phyloP scores from a whole-genome alignment of 164 flowering plant genomes.

The Vitis rotundifolia region DNA sequence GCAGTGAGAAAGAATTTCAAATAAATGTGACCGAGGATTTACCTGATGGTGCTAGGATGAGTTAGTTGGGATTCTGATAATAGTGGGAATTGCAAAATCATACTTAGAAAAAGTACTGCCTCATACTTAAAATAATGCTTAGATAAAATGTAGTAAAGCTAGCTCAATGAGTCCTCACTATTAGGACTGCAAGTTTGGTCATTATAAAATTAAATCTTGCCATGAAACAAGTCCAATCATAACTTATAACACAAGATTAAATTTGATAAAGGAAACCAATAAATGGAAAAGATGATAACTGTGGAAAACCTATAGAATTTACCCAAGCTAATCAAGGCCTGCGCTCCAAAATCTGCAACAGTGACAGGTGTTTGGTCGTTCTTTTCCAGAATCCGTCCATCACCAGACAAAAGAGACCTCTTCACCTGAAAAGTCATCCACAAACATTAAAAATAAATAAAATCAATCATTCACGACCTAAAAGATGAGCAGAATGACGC shows the following conservation, averaged over 20 bases:
- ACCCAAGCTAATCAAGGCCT: constrained; percentile 90
- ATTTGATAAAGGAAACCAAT: not conserved
- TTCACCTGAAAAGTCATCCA: constrained; percentile 48
- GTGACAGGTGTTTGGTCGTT: constrained; percentile 85
- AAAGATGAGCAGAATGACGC: not conserved
- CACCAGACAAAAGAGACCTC: constrained; percentile 53
- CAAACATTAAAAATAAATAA: not conserved
- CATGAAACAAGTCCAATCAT: too few relatives aligned
- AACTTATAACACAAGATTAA: too few relatives aligned
- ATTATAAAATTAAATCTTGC: too few relatives aligned
- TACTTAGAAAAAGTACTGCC: not conserved
- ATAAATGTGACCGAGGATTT: not conserved
- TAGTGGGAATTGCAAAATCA: not conserved
- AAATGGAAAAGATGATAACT: not conserved
- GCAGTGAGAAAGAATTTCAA: not conserved
- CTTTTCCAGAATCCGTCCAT: constrained; percentile 67
- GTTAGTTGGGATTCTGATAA: not conserved
- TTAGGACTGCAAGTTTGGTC: too few relatives aligned
- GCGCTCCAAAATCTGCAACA: constrained; percentile 90
- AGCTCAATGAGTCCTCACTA: too few relatives aligned
- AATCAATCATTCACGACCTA: not conserved
- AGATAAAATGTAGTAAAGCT: too few relatives aligned
- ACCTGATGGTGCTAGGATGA: not conserved
- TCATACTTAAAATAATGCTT: too few relatives aligned
- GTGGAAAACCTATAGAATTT: constrained; percentile 14